Conservation (phyloP, 257 asterid species). For the Rubia yunnanensis region DNA sequence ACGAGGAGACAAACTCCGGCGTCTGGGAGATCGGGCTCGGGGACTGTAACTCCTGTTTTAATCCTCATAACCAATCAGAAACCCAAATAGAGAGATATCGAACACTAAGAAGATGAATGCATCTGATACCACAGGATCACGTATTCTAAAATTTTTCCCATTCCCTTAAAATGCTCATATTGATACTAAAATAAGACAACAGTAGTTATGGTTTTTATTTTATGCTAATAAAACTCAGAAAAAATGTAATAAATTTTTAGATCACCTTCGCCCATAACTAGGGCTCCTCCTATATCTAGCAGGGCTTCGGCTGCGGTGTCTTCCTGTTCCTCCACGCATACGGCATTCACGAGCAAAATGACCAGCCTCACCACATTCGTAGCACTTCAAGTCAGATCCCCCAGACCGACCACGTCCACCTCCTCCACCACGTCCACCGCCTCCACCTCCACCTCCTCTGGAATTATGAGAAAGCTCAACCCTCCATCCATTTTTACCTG, state of each 20-base stretch:
- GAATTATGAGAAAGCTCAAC: constrained; percentile 94
- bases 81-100: not conserved
- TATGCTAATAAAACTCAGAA: not conserved
- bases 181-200: not conserved
- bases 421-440: constrained; percentile 39
- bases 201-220: not conserved
- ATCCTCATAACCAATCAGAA: constrained; percentile 11
- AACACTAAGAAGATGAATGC: not conserved
- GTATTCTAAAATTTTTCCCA: not conserved
- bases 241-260: not conserved
- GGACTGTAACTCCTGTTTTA: constrained; percentile 75
- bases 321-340: constrained; percentile 56
- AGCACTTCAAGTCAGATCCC: constrained; percentile 83
- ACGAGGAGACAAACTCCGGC: constrained; percentile 78
- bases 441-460: constrained; percentile 49
- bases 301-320: constrained; percentile 92
- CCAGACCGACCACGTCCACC: constrained; percentile 76
- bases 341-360: constrained; percentile 97
- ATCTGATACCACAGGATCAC: not conserved
- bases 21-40: constrained; percentile 69
- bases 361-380: constrained; percentile 94
- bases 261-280: constrained; percentile 83
- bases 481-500: constrained; percentile 97
- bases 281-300: constrained; percentile 83
- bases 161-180: not conserved